Conservation (phyloP, 192 early-diverging fungal species). For the Coemansia sp. region DNA sequence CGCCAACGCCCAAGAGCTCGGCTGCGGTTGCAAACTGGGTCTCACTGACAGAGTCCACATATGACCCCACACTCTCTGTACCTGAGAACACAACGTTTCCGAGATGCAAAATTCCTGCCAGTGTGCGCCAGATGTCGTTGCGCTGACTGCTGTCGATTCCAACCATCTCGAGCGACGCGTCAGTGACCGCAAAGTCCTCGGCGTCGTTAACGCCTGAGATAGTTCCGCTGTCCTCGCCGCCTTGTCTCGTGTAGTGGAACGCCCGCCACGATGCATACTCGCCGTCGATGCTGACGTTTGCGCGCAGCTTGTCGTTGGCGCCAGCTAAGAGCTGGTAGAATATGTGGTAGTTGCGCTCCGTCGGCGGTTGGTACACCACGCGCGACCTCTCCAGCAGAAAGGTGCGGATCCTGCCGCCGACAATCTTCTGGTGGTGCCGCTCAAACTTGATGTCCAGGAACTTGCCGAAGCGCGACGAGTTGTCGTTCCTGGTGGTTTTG, state of each 20-base stretch:
- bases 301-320: constrained; percentile 66
- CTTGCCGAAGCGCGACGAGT: constrained; percentile 86
- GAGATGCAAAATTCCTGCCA: constrained; percentile 88
- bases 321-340: constrained; percentile 96
- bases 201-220: constrained; percentile 61
- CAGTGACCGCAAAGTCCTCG: constrained; percentile 64
- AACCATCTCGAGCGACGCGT: constrained; percentile 80
- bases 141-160: constrained; percentile 77
- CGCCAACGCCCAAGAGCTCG: constrained; percentile 78
- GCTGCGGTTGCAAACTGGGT: constrained; percentile 73
- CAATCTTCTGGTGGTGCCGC: constrained; percentile 70
- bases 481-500: constrained; percentile 70
- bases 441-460: constrained; percentile 89
- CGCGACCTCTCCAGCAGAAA: constrained; percentile 88
- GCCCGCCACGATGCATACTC: constrained; percentile 63
- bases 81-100: constrained; percentile 76
- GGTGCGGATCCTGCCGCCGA: constrained; percentile 82
- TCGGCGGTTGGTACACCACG: constrained; percentile 63
- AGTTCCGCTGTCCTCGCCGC: constrained; percentile 46
- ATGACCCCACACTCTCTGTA: constrained; percentile 58
- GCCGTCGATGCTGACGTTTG: constrained; percentile 66
- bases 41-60: constrained; percentile 67
- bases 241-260: constrained; percentile 52
- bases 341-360: constrained; percentile 91
- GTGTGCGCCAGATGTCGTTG: constrained; percentile 77